Percentiles rank a stretch among this genome's conserved stretches.
Conservation (phyloP, 768 basidiomycete species). For the Panaeolus cyanescens region DNA sequence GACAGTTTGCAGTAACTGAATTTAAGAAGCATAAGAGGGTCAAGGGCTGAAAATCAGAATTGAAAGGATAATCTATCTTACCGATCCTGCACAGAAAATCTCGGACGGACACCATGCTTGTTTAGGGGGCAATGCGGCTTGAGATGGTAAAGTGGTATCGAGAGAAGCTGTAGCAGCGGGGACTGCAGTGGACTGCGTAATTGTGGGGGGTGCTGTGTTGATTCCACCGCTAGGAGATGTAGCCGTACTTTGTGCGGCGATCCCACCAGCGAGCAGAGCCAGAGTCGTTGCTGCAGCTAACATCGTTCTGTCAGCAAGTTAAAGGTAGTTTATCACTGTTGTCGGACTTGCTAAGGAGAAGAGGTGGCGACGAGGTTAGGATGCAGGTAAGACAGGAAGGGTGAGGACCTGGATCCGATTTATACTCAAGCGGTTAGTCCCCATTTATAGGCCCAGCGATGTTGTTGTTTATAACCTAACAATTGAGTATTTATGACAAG, state of each 20-base stretch:
- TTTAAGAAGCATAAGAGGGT: constrained; percentile 12
- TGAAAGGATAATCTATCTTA: constrained; percentile 24
- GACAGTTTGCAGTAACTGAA: constrained; percentile 81
- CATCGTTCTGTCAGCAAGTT: constrained; percentile 15
- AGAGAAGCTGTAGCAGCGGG: constrained; percentile 64
- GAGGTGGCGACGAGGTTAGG: not conserved
- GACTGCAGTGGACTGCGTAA: constrained; percentile 59
- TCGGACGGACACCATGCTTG: constrained; percentile 77
- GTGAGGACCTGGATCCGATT: constrained; percentile 2
- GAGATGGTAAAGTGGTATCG: constrained; percentile 59
- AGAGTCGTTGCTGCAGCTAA: constrained; percentile 20
- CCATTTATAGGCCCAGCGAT: constrained; percentile 14
- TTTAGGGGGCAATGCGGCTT: constrained; percentile 60
- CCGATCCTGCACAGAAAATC: constrained; percentile 81
- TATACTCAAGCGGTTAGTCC: constrained; percentile 1
- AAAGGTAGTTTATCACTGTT: not conserved
- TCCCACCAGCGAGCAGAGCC: constrained; percentile 11
- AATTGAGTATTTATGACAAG: constrained; percentile 13
- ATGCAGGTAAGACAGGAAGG: constrained; percentile 1
- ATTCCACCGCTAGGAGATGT: constrained; percentile 12
- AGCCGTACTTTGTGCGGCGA: constrained; percentile 11
- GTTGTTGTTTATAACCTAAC: constrained; percentile 1
- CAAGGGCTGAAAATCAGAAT: constrained; percentile 4
- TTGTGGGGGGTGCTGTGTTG: constrained; percentile 22
- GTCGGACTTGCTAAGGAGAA: not conserved